Conservation (phyloP, 306 rosid genomes). For the Coriaria nepalensis region DNA sequence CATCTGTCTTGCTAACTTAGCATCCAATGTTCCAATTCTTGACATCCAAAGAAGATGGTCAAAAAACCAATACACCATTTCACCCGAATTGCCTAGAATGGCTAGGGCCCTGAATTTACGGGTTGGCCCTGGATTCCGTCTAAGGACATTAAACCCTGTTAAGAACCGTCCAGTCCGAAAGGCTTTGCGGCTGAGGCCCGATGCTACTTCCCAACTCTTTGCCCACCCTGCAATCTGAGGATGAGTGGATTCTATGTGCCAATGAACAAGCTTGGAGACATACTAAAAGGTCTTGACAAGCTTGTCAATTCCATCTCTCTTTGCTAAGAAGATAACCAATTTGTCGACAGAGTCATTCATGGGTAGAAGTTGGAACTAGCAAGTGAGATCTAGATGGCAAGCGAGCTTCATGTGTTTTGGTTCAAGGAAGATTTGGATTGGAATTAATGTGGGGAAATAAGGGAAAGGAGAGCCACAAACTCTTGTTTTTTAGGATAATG, state of each 20-base stretch:
- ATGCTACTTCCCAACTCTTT: slow-evolving; percentile 78
- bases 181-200: slow-evolving; percentile 83
- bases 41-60: slow-evolving; percentile 91
- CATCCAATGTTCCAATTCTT: slow-evolving; percentile 61
- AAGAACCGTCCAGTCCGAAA: slow-evolving; percentile 69
- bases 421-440: not conserved
- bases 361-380: not conserved
- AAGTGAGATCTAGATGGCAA: not conserved
- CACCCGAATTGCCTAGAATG: slow-evolving; percentile 63
- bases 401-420: not conserved
- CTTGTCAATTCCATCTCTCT: slow-evolving; percentile 97
- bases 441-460: slow-evolving; percentile 5
- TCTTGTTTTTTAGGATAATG: slow-evolving; percentile 40
- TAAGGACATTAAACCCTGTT: slow-evolving; percentile 62
- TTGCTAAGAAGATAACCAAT: slow-evolving; percentile 77
- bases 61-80: slow-evolving; percentile 86
- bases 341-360: slow-evolving; percentile 80
- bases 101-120: slow-evolving; percentile 36
- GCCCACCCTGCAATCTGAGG: slow-evolving; percentile 38
- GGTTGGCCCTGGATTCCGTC: slow-evolving; percentile 56
- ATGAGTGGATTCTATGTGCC: slow-evolving; percentile 42
- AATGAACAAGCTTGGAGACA: slow-evolving; percentile 74
- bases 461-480: slow-evolving; percentile 37
- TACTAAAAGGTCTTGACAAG: slow-evolving; percentile 91
- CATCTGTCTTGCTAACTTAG: slow-evolving; percentile 42